phyloP scores from a whole-genome alignment of 2,329 filamentous ascomycete genomes.

The Aspergillus calidoustus region DNA sequence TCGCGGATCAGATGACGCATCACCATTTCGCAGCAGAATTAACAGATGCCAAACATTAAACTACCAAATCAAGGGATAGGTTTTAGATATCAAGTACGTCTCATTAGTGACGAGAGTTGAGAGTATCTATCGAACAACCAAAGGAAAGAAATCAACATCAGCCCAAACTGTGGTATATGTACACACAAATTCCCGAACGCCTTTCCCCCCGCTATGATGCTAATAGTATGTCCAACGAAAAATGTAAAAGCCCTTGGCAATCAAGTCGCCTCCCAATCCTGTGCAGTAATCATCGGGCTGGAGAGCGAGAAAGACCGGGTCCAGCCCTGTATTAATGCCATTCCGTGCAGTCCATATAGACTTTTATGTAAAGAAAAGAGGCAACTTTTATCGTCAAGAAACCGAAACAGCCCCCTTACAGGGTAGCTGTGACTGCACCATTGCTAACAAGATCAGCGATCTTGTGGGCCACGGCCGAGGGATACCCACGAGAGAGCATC shows the following conservation, averaged over 20 bases:
- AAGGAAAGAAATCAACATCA: conserved; percentile 7
- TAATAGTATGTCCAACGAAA: conserved; percentile 19
- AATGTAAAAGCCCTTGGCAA: conserved; percentile 20
- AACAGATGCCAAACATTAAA: not conserved
- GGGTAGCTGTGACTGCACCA: conserved; percentile 28
- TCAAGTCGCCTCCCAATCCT: conserved; percentile 31
- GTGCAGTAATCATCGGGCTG: conserved; percentile 31
- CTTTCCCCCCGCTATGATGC: conserved; percentile 30
- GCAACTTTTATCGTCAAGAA: conserved; percentile 20
- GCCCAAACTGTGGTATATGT: conserved; percentile 16
- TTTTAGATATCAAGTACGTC: not conserved
- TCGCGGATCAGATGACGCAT: conserved; percentile 5
- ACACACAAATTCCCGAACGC: conserved; percentile 23
- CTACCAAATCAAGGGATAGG: not conserved
- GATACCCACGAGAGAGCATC: conserved; percentile 89
- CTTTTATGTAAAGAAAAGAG: conserved; percentile 19
- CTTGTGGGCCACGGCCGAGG: conserved; percentile 88
- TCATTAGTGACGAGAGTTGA: conserved; percentile 14
- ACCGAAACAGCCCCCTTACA: conserved; percentile 25
- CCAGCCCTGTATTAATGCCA: conserved; percentile 38
- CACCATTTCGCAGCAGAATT: not conserved
- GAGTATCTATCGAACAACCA: conserved; percentile 20
- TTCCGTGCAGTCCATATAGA: conserved; percentile 10
- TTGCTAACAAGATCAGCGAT: conserved; percentile 82
- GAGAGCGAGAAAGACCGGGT: conserved; percentile 37